Conservation (phyloP, 768 basidiomycete genomes). For the Suillus americanus region DNA sequence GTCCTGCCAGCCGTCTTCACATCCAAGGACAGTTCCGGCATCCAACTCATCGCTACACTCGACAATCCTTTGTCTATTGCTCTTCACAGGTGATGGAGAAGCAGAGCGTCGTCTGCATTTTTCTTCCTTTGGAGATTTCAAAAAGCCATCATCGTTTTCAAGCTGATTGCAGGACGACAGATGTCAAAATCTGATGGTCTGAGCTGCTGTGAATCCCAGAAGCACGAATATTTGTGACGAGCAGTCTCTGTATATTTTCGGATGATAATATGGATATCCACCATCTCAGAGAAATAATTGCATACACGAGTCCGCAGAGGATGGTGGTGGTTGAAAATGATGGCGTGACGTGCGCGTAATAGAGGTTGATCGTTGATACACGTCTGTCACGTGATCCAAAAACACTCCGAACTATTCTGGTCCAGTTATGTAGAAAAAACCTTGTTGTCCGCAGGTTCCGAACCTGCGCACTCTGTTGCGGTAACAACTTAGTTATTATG, state of each 20-base stretch:
- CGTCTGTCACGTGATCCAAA: not conserved
- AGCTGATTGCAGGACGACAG: slow-evolving; percentile 31
- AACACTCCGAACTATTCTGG: too few relatives aligned
- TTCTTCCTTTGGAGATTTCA: slow-evolving; percentile 9
- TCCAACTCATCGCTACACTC: not conserved
- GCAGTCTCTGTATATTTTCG: slow-evolving; percentile 26
- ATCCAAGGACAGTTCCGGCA: slow-evolving; percentile 1
- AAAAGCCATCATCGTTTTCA: slow-evolving; percentile 22
- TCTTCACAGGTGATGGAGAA: slow-evolving; percentile 12
- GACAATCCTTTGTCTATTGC: slow-evolving; percentile 12
- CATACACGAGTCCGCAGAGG: not conserved
- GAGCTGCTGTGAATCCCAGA: slow-evolving; percentile 23
- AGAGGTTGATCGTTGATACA: not conserved
- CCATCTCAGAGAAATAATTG: slow-evolving; percentile 3
- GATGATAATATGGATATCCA: slow-evolving; percentile 13
- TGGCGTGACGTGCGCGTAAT: not conserved
- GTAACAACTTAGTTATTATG: too few relatives aligned
- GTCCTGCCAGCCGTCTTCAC: slow-evolving; percentile 1
- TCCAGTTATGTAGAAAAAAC: too few relatives aligned
- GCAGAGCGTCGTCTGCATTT: slow-evolving; percentile 20
- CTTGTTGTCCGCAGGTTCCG: too few relatives aligned
- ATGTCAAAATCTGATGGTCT: not conserved
- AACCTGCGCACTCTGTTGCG: too few relatives aligned
- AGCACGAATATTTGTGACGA: slow-evolving; percentile 21
- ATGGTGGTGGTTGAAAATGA: slow-evolving; percentile 1